These are phyloP conservation scores for Imleria badia DNA, from an alignment of 768 basidiomycete genomes.

Conservation along the genomic window DNA sequence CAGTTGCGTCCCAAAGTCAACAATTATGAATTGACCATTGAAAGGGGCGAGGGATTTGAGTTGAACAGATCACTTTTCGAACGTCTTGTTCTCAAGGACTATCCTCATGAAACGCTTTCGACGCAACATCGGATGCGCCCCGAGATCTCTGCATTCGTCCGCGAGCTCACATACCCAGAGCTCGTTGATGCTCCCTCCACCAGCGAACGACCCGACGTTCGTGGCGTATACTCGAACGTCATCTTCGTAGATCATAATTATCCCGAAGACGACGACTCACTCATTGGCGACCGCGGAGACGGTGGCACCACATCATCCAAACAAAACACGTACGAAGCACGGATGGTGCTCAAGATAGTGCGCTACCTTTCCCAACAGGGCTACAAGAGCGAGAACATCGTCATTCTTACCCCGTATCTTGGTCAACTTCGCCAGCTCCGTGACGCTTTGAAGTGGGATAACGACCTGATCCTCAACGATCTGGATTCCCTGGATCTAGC, in stretches of 20 bases:
- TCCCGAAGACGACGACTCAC: constrained; percentile 49
- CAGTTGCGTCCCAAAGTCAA: constrained; percentile 74
- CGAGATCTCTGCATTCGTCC: constrained; percentile 62
- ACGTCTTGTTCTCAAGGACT: constrained; percentile 57
- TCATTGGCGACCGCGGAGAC: constrained; percentile 46
- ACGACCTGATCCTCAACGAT: constrained; percentile 62
- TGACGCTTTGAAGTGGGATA: constrained; percentile 41
- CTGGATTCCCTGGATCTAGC: constrained; percentile 59
- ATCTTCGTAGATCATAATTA: constrained; percentile 60
- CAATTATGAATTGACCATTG: constrained; percentile 60
- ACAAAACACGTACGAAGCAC: constrained; percentile 56
- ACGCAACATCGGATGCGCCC: constrained; percentile 74
- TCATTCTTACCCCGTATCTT: constrained; percentile 70
- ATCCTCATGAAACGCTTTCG: constrained; percentile 55
- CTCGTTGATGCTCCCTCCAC: constrained; percentile 56
- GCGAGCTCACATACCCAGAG: constrained; percentile 66
- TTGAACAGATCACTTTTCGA: constrained; percentile 69
- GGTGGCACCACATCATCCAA: constrained; percentile 51
- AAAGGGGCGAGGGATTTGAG: constrained; percentile 68
- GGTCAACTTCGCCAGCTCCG: constrained; percentile 58
- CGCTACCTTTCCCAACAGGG: constrained; percentile 68
- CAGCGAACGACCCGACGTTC: constrained; percentile 44
- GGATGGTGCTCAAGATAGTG: constrained; percentile 65
- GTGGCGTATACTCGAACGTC: constrained; percentile 55
- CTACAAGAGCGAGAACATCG: constrained; percentile 58